Percentiles rank a stretch among this genome's conserved stretches.
These are phyloP conservation scores for Pleurotus giganteus DNA, from an alignment of 768 basidiomycete species.

Conservation along the genomic window DNA sequence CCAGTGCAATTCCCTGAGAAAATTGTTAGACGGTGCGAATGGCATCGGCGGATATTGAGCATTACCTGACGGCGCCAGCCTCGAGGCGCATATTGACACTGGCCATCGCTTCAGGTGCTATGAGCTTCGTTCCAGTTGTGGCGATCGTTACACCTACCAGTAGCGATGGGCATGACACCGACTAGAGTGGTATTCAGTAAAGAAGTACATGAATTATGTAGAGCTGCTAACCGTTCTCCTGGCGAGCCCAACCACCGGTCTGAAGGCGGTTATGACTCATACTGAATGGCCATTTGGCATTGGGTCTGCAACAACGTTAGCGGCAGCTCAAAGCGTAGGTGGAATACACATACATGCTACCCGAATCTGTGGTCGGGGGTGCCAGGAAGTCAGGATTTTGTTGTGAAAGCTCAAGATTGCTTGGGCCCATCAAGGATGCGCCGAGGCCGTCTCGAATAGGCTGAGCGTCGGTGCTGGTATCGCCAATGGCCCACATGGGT, in stretches of 20 bases:
- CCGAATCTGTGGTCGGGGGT: conserved; percentile 43
- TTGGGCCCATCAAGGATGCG: conserved; percentile 40
- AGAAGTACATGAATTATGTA: not conserved
- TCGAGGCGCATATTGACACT: conserved; percentile 55
- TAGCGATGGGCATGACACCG: conserved; percentile 48
- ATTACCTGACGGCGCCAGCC: conserved; percentile 46
- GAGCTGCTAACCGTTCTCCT: conserved; percentile 43
- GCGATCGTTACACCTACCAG: conserved; percentile 29
- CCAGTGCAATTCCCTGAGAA: conserved; percentile 53
- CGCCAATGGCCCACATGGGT: conserved; percentile 29
- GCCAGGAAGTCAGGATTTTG: conserved; percentile 44
- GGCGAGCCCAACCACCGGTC: conserved; percentile 59
- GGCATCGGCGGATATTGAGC: not conserved
- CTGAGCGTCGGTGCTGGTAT: conserved; percentile 24
- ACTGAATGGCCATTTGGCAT: conserved; percentile 58
- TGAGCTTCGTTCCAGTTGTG: not conserved
- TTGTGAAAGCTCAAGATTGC: conserved; percentile 35
- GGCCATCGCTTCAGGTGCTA: conserved; percentile 30
- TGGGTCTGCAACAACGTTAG: conserved; percentile 27
- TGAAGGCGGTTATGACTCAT: conserved; percentile 56
- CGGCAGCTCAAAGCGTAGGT: not conserved
- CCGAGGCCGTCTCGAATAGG: conserved; percentile 40
- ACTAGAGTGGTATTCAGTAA: conserved; percentile 24
- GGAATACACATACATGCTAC: conserved; percentile 33
- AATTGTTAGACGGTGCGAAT: conserved; percentile 12